phyloP scores from a whole-genome alignment of 2,329 filamentous ascomycete species.

The Coniochaeta hoffmannii region DNA sequence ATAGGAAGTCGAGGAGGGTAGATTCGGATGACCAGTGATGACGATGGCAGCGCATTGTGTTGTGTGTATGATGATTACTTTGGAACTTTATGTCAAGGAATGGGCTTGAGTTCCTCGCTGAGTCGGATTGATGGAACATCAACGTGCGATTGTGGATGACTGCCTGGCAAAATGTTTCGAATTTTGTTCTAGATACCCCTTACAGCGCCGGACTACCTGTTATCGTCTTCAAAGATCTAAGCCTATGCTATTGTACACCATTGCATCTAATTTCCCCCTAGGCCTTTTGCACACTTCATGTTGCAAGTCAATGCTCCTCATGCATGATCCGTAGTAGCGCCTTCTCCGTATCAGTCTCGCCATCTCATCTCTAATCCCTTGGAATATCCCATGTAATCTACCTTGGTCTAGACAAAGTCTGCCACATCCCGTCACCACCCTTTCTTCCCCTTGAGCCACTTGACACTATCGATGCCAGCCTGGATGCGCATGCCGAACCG shows the following conservation, averaged over 20 bases:
- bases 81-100: too few relatives aligned
- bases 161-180: not conserved
- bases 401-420: not conserved
- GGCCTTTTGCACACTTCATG: too few relatives aligned
- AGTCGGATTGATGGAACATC: too few relatives aligned
- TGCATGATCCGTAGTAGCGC: too few relatives aligned
- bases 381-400: not conserved
- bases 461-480: conserved; percentile 59
- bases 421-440: conserved; percentile 15
- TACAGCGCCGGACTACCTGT: not conserved
- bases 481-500: conserved; percentile 67
- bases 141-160: not conserved
- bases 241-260: not conserved
- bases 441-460: conserved; percentile 32
- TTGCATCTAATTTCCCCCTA: not conserved
- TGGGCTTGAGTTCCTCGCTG: too few relatives aligned
- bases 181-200: not conserved
- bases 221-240: not conserved
- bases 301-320: too few relatives aligned
- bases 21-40: not conserved
- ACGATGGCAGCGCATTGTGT: too few relatives aligned
- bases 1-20: conserved; percentile 4
- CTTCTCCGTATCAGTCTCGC: too few relatives aligned
- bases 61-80: too few relatives aligned
- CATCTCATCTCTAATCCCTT: too few relatives aligned